Conservation (phyloP, 331 rosid species). For the Phaseolus coccineus region DNA sequence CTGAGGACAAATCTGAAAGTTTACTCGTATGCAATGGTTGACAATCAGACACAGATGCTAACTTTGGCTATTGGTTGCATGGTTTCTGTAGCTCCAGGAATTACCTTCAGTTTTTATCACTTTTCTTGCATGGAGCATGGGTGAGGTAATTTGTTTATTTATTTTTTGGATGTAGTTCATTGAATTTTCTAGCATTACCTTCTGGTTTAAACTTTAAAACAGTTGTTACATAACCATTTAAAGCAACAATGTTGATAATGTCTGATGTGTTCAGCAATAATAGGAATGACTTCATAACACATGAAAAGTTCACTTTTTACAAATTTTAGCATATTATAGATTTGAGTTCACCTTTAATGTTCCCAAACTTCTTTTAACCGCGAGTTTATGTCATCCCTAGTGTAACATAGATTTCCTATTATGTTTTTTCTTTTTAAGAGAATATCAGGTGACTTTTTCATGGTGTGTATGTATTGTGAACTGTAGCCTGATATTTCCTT, state of each 20-base stretch:
- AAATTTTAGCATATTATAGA: background rate
- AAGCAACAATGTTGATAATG: constrained; percentile 7
- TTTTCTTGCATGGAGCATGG: constrained; percentile 83
- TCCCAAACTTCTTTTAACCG: background rate
- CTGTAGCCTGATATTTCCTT: background rate
- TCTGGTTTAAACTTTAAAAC: constrained; percentile 8
- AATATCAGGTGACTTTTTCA: constrained; percentile 14
- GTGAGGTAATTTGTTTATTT: constrained; percentile 64
- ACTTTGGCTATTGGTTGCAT: constrained; percentile 20
- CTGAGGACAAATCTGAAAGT: background rate
- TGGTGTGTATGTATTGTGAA: background rate
- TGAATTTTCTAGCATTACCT: constrained; percentile 1
- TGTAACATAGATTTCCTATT: background rate
- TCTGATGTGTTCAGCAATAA: background rate
- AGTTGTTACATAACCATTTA: background rate
- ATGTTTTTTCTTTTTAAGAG: background rate
- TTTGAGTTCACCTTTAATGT: constrained; percentile 4
- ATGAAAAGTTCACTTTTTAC: background rate
- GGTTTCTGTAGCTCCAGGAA: constrained; percentile 70
- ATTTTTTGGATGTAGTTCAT: constrained; percentile 2
- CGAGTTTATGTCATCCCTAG: background rate
- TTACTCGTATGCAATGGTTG: constrained; percentile 27
- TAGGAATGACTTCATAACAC: background rate
- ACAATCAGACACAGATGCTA: background rate
- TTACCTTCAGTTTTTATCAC: constrained; percentile 74